Conservation (phyloP, 1,284 basidiomycete species). For the Trametes polyzona region DNA sequence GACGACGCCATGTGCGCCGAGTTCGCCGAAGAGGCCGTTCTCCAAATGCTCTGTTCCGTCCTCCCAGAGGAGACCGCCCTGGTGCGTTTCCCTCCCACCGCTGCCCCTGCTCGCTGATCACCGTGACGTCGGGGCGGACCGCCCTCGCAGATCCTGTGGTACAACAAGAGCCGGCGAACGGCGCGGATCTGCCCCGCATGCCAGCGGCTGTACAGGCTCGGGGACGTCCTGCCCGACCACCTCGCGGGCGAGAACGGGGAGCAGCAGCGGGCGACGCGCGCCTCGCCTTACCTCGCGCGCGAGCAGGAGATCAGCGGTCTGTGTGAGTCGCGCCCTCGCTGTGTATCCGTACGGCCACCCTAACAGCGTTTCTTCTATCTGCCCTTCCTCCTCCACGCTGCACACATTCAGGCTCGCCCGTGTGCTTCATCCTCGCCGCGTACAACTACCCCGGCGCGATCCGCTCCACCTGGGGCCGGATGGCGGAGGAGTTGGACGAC, state of each 20-base stretch:
- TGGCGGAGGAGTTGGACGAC: conserved; percentile 69
- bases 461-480: conserved; percentile 68
- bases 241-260: conserved; percentile 29
- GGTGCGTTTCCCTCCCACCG: conserved; percentile 44
- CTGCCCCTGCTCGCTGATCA: too few relatives aligned
- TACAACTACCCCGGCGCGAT: conserved; percentile 67
- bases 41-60: conserved; percentile 69
- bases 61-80: conserved; percentile 72
- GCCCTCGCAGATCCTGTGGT: conserved; percentile 75
- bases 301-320: conserved; percentile 78
- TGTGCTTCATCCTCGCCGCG: conserved; percentile 75
- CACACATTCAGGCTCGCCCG: conserved; percentile 64
- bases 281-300: conserved; percentile 49
- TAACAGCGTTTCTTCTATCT: neutral
- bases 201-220: conserved; percentile 66
- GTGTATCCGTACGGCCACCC: neutral
- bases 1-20: conserved; percentile 70
- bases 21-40: conserved; percentile 71
- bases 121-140: too few relatives aligned
- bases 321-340: conserved; percentile 52
- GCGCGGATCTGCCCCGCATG: conserved; percentile 78
- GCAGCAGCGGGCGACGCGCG: conserved; percentile 26
- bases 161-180: conserved; percentile 73
- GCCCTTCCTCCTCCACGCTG: neutral
- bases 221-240: conserved; percentile 61